A percentile compares a stretch with the other conserved stretches of the same genome.
These are phyloP conservation scores for Kazachstania viticola DNA, from an alignment of 805 yeast species.

Conservation along the genomic window DNA sequence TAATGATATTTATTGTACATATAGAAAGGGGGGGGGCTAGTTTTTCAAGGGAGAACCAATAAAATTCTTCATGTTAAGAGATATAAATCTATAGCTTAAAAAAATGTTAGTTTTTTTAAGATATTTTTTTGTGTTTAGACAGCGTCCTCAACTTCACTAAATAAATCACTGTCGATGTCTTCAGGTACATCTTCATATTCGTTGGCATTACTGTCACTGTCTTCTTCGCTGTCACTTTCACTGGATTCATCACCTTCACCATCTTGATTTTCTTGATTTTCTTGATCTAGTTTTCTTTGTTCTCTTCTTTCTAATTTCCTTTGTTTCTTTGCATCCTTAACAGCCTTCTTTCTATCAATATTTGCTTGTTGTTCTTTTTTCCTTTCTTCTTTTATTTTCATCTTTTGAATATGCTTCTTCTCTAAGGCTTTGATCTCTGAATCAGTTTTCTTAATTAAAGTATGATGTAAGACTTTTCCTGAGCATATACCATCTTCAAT, in stretches of 20 bases:
- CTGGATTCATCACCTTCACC: constrained; percentile 16
- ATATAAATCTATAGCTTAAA: neutral
- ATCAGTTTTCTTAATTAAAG: constrained; percentile 50
- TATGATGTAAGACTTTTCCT: constrained; percentile 82
- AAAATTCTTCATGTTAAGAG: too few species aligned
- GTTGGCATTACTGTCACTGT: constrained; percentile 26
- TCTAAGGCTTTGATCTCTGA: constrained; percentile 53
- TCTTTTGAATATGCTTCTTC: constrained; percentile 49
- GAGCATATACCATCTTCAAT: constrained; percentile 87
- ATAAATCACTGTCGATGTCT: constrained; percentile 36
- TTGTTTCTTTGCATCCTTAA: constrained; percentile 59
- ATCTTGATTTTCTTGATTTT: constrained; percentile 17
- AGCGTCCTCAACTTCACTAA: constrained; percentile 31
- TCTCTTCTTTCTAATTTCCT: constrained; percentile 48
- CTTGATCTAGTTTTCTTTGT: constrained; percentile 23
- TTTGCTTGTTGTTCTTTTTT: constrained; percentile 70
- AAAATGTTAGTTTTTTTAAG: too few species aligned
- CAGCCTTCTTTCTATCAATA: constrained; percentile 62
- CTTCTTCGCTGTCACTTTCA: constrained; percentile 12
- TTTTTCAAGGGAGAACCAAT: neutral
- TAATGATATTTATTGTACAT: neutral
- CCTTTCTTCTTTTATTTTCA: constrained; percentile 56
- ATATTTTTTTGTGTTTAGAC: constrained; percentile 1
- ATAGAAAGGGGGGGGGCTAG: neutral
- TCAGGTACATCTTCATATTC: constrained; percentile 32